Evolutionary conservation across 495 filamentous ascomycete genomes (phyloP), one percentile per base, ranked within the genome.

Genomic region (Penicillium robsamsonii): DNA sequence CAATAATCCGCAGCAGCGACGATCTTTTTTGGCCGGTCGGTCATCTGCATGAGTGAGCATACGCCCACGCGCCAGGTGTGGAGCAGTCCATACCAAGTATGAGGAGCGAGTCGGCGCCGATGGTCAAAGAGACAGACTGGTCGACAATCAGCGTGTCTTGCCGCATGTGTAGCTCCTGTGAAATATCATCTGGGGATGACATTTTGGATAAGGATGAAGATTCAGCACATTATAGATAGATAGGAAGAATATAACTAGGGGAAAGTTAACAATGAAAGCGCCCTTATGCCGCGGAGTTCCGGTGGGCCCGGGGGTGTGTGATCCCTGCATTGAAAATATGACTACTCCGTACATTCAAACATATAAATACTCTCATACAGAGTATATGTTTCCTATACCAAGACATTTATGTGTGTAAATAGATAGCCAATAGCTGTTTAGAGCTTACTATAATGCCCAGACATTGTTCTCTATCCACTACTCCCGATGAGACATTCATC

Each of bases 71-170:
- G 22, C 37, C 8, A 44, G 15, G 20, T 62, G 42, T 46, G 17
- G 10, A 31, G 8, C 18, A 44, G 24, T n/a, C 4, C 72, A 52
- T 77, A 86, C 85, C 84, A n/a, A 84, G 68, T 11, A 89, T 75
- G 53, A 87, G 74, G 44, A 90, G 75, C 31, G 83, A 81, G 59
- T 88, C 84, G 1, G 79, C 82, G n/a, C 79, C 79, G 29, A 89
- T 69, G 9, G 82, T 86, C 55, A 89, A 67, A 2, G 82, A 83
- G 15, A 84, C 82, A 59, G 80, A 78, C 50, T 80, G 76, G 62
- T 79, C 85, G 33, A 86, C 78, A 22, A 74, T 68, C 50, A 87
- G 67, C 9, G 78, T 81, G 25, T 27, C 25, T 7, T 27, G 25
- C 25, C 25, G 25, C 6, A 27, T 5, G 2, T 73, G 61, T 56